phyloP scores from a whole-genome alignment of 768 basidiomycete genomes.

The Russula sp. region DNA sequence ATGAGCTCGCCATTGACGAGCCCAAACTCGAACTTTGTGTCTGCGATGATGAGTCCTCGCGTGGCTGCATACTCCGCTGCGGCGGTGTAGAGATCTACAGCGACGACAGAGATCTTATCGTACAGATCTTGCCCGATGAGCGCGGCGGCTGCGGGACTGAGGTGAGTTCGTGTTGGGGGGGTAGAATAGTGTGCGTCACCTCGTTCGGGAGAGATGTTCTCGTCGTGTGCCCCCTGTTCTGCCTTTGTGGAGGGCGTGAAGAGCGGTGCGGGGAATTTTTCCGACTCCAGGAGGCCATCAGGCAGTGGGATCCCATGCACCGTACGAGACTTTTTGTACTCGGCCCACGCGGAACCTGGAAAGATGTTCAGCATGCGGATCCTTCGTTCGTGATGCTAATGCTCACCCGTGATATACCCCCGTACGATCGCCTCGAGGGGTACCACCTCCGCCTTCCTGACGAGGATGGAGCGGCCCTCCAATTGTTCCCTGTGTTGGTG shows the following conservation, averaged over 20 bases:
- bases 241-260: conserved; percentile 99
- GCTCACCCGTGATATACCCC: conserved; percentile 90
- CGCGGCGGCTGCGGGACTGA: conserved; percentile 42
- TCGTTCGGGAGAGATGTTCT: conserved; percentile 97
- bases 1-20: conserved; percentile 62
- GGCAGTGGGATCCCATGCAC: conserved; percentile 82
- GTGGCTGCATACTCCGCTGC: conserved; percentile 70
- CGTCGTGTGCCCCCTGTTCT: conserved; percentile 88
- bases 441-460: conserved; percentile 80
- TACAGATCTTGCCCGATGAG: conserved; percentile 65
- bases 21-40: conserved; percentile 99
- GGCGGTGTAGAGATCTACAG: conserved; percentile 62
- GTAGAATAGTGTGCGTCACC: conserved; percentile 41
- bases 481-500: conserved; percentile 69
- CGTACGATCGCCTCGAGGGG: conserved; percentile 94
- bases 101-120: conserved; percentile 48
- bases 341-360: conserved; percentile 90
- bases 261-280: conserved; percentile 72
- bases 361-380: no score
- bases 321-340: conserved; percentile 84
- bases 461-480: conserved; percentile 85
- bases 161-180: background rate
- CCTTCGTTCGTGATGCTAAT: background rate
- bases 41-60: conserved; percentile 87
- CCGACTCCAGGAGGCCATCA: conserved; percentile 73